A percentile compares a stretch with the other conserved stretches of the same genome.
Evolutionary conservation across 2,329 filamentous ascomycete genomes (phyloP).

Genomic region (Aspergillus costaricaensis): DNA sequence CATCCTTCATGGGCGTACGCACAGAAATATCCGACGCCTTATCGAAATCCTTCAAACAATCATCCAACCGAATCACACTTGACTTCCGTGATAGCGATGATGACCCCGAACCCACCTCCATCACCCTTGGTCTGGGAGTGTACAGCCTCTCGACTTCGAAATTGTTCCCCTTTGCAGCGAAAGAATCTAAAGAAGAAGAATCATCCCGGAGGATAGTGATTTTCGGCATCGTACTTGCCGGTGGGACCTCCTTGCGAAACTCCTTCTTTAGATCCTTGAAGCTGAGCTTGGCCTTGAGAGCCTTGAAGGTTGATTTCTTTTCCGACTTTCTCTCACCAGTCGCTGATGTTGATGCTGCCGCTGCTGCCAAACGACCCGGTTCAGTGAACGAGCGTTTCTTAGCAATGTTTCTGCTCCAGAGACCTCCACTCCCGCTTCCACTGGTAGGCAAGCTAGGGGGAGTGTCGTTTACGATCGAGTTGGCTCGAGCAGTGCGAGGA

Average conservation of each 20-base stretch:
- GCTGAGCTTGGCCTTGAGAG: constrained; percentile 33
- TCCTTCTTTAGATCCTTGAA: constrained; percentile 34
- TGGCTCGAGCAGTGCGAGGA: constrained; percentile 14
- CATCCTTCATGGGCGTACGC: not conserved
- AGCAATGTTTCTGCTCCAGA: constrained; percentile 5
- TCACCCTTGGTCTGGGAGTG: constrained; percentile 16
- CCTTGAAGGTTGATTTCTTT: constrained; percentile 27
- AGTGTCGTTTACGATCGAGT: not conserved
- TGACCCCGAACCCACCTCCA: constrained; percentile 15
- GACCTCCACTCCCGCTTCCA: not conserved
- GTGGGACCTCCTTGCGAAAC: constrained; percentile 17
- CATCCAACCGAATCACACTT: not conserved
- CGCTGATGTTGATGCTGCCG: not conserved
- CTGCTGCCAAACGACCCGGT: not conserved
- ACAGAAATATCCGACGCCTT: constrained; percentile 7
- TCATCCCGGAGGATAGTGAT: not conserved
- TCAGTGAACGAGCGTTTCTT: constrained; percentile 25
- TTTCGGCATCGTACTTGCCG: constrained; percentile 14
- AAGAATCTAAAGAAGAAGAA: constrained; percentile 1
- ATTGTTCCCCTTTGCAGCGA: not conserved
- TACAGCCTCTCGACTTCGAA: constrained; percentile 21
- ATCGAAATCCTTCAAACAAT: not conserved
- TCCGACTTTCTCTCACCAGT: constrained; percentile 3
- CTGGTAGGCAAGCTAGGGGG: too few relatives aligned
- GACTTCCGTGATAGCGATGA: constrained; percentile 15